Conservation (phyloP, 805 yeast species). For the Pichia occidentalis region DNA sequence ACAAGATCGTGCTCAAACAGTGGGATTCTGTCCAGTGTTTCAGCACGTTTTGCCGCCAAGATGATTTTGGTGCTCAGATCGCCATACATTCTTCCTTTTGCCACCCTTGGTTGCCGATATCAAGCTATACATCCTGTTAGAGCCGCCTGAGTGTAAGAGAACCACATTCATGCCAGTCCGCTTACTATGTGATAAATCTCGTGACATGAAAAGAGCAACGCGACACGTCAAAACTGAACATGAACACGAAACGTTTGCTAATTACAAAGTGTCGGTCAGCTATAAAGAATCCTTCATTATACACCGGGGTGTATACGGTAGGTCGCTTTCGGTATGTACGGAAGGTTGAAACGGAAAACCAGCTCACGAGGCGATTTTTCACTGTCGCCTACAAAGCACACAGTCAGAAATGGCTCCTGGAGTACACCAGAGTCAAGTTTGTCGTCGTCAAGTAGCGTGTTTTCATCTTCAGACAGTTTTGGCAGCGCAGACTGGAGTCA, state of each 20-base stretch:
- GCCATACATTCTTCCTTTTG: slow-evolving; percentile 96
- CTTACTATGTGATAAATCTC: too few relatives aligned
- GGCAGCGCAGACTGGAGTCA: too few relatives aligned
- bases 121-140: neutral
- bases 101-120: neutral
- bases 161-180: too few relatives aligned
- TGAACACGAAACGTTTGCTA: neutral
- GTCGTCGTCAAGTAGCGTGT: too few relatives aligned
- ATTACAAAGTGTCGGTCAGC: too few relatives aligned
- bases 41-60: slow-evolving; percentile 76
- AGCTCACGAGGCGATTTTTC: neutral
- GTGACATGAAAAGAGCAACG: neutral
- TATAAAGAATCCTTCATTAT: too few relatives aligned
- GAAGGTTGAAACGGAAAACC: slow-evolving; percentile 3
- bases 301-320: too few relatives aligned
- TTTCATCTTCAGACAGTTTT: too few relatives aligned
- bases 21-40: slow-evolving; percentile 58
- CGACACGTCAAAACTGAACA: slow-evolving; percentile 1
- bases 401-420: neutral
- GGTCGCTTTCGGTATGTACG: too few relatives aligned
- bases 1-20: slow-evolving; percentile 67
- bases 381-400: slow-evolving; percentile 7
- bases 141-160: too few relatives aligned
- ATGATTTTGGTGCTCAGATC: slow-evolving; percentile 80
- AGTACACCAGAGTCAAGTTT: too few relatives aligned